Percentiles rank a stretch among this genome's conserved stretches.
phyloP scores from a whole-genome alignment of 495 filamentous ascomycete species.

The Aspergillus olivimuriae region DNA sequence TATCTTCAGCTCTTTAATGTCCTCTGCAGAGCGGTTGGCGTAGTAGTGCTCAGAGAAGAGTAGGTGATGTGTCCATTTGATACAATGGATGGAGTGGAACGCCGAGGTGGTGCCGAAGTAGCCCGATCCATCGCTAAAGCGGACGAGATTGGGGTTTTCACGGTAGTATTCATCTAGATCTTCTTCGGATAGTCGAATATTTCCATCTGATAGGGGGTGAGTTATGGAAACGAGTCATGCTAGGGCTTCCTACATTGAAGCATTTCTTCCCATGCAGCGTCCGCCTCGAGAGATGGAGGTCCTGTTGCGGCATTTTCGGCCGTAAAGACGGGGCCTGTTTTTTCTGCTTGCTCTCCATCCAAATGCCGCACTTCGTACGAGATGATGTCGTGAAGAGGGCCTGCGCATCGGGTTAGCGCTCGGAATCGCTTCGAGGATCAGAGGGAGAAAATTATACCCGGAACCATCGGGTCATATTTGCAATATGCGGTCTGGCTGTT shows the following conservation, averaged over 20 bases:
- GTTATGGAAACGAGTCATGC: too few species aligned
- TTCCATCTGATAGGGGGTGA: too few species aligned
- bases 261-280: too few species aligned
- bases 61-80: constrained; percentile 4
- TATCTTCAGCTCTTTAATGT: not conserved
- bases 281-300: not conserved
- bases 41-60: constrained; percentile 3
- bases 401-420: not conserved
- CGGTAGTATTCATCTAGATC: constrained; percentile 62
- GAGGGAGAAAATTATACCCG: not conserved
- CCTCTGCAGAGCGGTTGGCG: not conserved
- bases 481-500: not conserved
- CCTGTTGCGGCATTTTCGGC: not conserved
- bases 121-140: constrained; percentile 55
- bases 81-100: constrained; percentile 12
- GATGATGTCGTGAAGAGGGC: not conserved
- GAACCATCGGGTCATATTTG: not conserved
- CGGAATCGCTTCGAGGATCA: not conserved
- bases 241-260: too few species aligned
- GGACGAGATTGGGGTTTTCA: constrained; percentile 45
- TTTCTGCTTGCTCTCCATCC: not conserved
- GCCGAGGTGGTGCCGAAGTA: constrained; percentile 4
- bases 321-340: not conserved
- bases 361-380: not conserved
- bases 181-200: constrained; percentile 75